Base-by-base conservation (phyloP, 2,329 filamentous ascomycete genomes). In the Nannizziopsis arthrosporioides region DNA sequence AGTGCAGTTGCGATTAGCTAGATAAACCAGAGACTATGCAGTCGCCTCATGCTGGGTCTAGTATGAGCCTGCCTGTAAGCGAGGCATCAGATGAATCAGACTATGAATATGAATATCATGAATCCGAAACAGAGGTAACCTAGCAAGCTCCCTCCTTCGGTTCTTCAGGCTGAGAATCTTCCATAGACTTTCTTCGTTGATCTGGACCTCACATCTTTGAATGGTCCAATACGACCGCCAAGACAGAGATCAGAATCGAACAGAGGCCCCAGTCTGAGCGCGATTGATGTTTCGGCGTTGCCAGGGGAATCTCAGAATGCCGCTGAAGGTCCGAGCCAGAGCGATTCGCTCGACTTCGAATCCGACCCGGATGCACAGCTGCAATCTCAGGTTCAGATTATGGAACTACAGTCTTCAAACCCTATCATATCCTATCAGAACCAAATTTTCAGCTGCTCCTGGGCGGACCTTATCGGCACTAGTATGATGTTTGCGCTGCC, bases 391-490 rank as follows among this genome's bases (percentile, higher is more conserved):
- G 76, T 94, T 5, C 87, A 94, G 60, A 81, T 95, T 44, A 72
- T 92, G n/a, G 87, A 86, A 22, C 73, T 95, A 2, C 84, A 94
- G 63, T 82, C 82, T 1, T 59, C 68, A 2, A 82, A 84, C 42
- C 90, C 90, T 0, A 70, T 94, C 22, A 74, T 94, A 51, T 83
- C 84, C 17, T 93, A 93, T 66, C 76, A 82, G 50, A 84, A 84
- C 27, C 78, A 82, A 53, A 70, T 93, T 17, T 92, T 89, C 61
- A 80, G 79, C 54, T 90, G 87, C 54, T 70, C 78, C 40, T 96
- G 90, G 90, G 77, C 79, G 9, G 80, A 85, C 52, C 83, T 87
- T 51, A 77, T 94, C 38, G 90, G 90, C 32, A 94, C 88, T 0
- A 86, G 93, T 56, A 70, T 89, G 54, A 76, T 94, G 37, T 82